phyloP scores from a whole-genome alignment of 192 early-diverging fungal genomes.

The Mortierella hygrophila region DNA sequence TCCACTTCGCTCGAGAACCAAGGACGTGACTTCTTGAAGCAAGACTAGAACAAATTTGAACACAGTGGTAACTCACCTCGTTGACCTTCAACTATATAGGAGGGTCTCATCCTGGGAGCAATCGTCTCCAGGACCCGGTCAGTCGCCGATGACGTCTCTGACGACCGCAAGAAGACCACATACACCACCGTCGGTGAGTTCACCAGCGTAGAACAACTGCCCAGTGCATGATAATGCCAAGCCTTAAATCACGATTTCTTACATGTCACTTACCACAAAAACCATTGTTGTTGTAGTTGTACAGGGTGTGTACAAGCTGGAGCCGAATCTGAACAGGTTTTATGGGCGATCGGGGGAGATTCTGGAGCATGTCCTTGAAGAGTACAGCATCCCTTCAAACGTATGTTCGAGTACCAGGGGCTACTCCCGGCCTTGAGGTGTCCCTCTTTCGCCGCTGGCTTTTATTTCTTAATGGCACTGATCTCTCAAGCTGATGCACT shows the following conservation, averaged over 20 bases:
- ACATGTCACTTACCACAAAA: not conserved
- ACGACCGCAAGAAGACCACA: slow-evolving; percentile 30
- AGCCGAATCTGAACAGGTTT: slow-evolving; percentile 48
- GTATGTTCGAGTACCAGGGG: slow-evolving; percentile 1
- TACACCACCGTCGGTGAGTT: slow-evolving; percentile 40
- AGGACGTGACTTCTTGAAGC: not conserved
- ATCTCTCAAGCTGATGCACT: not conserved
- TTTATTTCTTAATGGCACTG: not conserved
- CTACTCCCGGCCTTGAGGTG: not conserved
- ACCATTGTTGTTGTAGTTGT: slow-evolving; percentile 13
- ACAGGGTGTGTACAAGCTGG: slow-evolving; percentile 47
- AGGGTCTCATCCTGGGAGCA: slow-evolving; percentile 41
- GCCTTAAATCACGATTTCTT: not conserved
- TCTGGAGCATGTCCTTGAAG: slow-evolving; percentile 26
- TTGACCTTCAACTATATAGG: slow-evolving; percentile 16
- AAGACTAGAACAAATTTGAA: not conserved
- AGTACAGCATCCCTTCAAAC: slow-evolving; percentile 46
- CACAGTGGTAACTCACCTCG: not conserved
- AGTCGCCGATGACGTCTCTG: slow-evolving; percentile 44
- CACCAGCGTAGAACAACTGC: not conserved
- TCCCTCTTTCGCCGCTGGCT: not conserved
- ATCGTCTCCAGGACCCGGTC: slow-evolving; percentile 39
- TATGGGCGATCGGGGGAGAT: slow-evolving; percentile 43
- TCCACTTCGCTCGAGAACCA: not conserved
- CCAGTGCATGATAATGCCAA: not conserved